Base-by-base conservation (phyloP, 2,329 filamentous ascomycete species). In the Epichloe glyceriae region DNA sequence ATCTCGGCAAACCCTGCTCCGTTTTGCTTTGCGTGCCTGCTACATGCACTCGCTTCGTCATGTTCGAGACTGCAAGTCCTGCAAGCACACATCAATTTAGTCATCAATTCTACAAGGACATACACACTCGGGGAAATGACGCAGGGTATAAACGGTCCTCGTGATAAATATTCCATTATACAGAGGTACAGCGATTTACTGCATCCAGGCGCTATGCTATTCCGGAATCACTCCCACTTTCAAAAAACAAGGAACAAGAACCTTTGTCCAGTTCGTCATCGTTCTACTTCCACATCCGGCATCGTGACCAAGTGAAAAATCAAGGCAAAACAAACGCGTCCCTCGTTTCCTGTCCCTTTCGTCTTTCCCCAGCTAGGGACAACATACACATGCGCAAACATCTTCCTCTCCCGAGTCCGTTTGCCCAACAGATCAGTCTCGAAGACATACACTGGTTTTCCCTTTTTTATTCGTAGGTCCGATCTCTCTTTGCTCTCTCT, bases 111-210 rank as follows among this genome's bases (percentile, higher is more conserved):
- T 4, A 4, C 30, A 2, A 30, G 30, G 11, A 4, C 30, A 30
- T 10, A 30, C 30, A 4, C 30, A 11, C 30, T 30, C 30, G 30
- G 30, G 26, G 30, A 11, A 30, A 30, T 30, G 3, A 30, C 30
- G 30, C 30, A 11, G 10, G 30, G 3, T 30, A 11, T 10, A 4
- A 4, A 10, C 8, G 1, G 30, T 43, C 26, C 40, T 26, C 19
- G 12, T 26, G 19, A 26, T 30, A 14, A 15, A 43, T 12, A 43
- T 17, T 35, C 15, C 8, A 12, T 44, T 50, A 33, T 40, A 34
- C 48, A 50, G 35, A 50, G 37, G 37, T 48, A 52, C 50, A 52
- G 46, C 46, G 12, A 52, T 52, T 49, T 5, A 40, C 50, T 50
- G 37, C 47, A 39, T 45, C 38, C 42, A 35, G 42, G 35, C 47